A percentile compares a stretch with the other conserved stretches of the same genome.
Conservation (phyloP, 2,329 filamentous ascomycete genomes). For the Colletotrichum tofieldiae region DNA sequence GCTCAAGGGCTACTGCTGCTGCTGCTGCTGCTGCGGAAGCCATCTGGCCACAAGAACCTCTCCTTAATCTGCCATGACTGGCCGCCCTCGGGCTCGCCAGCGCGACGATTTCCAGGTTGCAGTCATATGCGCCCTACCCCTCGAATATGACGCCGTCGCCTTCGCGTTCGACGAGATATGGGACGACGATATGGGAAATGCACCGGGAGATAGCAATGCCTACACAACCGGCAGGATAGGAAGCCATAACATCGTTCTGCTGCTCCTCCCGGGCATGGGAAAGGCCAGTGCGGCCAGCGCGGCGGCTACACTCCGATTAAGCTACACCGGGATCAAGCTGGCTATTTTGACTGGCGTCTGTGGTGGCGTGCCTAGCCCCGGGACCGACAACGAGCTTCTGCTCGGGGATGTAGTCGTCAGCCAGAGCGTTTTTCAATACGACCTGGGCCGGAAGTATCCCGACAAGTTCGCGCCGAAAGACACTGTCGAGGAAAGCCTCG, state of each 20-base stretch:
- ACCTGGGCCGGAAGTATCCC: slow-evolving; percentile 48
- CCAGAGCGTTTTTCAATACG: slow-evolving; percentile 49
- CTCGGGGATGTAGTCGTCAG: slow-evolving; percentile 55
- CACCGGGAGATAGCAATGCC: slow-evolving; percentile 47
- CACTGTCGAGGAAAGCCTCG: slow-evolving; percentile 47
- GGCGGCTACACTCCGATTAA: slow-evolving; percentile 50
- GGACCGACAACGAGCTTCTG: slow-evolving; percentile 39
- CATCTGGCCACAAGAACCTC: neutral
- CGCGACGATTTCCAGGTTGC: slow-evolving; percentile 38
- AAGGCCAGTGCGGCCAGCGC: slow-evolving; percentile 48
- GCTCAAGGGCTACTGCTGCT: neutral
- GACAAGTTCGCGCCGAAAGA: slow-evolving; percentile 47
- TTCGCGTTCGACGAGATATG: slow-evolving; percentile 49
- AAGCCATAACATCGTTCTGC: slow-evolving; percentile 48
- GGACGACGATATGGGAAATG: slow-evolving; percentile 47
- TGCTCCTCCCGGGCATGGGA: slow-evolving; percentile 49
- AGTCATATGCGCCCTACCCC: neutral
- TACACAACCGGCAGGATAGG: slow-evolving; percentile 52
- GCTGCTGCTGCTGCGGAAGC: neutral
- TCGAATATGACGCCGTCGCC: slow-evolving; percentile 33
- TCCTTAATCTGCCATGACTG: neutral
- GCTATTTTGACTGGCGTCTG: slow-evolving; percentile 47
- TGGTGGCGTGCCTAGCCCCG: neutral
- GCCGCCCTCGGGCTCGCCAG: neutral
- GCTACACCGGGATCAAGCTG: slow-evolving; percentile 53